Percentiles rank a stretch among this genome's conserved stretches.
Evolutionary conservation across 2,329 filamentous ascomycete genomes (phyloP).

Genomic region (Coleophoma crateriformis): DNA sequence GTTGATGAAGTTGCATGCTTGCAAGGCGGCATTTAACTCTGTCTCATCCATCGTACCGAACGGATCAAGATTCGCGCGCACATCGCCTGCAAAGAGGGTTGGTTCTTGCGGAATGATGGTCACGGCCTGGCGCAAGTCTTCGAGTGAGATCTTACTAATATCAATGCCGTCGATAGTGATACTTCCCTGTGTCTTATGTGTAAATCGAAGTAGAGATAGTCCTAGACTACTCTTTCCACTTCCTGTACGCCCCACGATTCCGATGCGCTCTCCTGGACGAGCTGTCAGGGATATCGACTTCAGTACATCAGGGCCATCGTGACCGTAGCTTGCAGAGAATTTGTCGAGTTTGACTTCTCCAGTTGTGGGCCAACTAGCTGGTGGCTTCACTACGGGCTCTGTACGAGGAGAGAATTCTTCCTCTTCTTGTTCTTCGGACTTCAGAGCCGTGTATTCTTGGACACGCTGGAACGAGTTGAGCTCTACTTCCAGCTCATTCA

Average conservation of each 20-base stretch:
- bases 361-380: not conserved
- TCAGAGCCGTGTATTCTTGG: not conserved
- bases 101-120: constrained; percentile 17
- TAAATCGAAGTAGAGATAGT: constrained; percentile 40
- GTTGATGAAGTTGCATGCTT: not conserved
- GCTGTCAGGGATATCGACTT: not conserved
- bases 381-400: not conserved
- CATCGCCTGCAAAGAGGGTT: not conserved
- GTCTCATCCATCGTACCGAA: constrained; percentile 6
- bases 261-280: constrained; percentile 1
- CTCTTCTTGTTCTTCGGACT: not conserved
- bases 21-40: not conserved
- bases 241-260: constrained; percentile 1
- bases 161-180: constrained; percentile 41
- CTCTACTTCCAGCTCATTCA: constrained; percentile 16
- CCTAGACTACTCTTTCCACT: constrained; percentile 34
- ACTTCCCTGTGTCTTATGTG: constrained; percentile 34
- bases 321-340: constrained; percentile 19
- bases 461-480: constrained; percentile 1
- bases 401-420: not conserved
- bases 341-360: not conserved
- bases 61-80: constrained; percentile 1
- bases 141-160: constrained; percentile 32
- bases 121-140: constrained; percentile 34
- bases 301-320: constrained; percentile 18